phyloP scores from a whole-genome alignment of 768 basidiomycete species.

The Mycena olivaceomarginata region DNA sequence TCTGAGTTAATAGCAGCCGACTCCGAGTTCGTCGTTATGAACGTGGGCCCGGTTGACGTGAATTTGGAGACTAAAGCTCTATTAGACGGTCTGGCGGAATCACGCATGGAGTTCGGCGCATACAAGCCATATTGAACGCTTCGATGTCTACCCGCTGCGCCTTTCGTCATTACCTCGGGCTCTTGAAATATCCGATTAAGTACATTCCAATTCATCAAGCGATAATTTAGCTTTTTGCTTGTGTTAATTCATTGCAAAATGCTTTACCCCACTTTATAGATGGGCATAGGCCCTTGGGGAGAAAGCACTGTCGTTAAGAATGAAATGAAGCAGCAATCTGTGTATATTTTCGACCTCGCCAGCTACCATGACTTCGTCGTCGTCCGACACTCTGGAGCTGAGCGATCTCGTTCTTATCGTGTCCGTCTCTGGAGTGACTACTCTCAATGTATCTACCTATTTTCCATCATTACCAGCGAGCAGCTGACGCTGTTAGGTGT shows the following conservation, averaged over 20 bases:
- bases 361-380: slow-evolving; percentile 9
- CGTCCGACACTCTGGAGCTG: slow-evolving; percentile 14
- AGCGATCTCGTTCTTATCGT: slow-evolving; percentile 45
- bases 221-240: not conserved
- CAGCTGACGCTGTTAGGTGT: slow-evolving; percentile 41
- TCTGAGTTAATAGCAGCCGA: not conserved
- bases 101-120: too few species aligned
- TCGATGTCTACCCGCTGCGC: too few species aligned
- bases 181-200: not conserved
- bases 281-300: not conserved
- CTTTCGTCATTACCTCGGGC: too few species aligned
- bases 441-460: slow-evolving; percentile 45
- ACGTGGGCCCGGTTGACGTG: too few species aligned
- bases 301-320: not conserved
- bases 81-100: too few species aligned
- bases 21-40: not conserved
- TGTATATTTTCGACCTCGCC: slow-evolving; percentile 5
- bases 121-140: too few species aligned
- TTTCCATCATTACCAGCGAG: not conserved
- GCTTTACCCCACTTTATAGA: not conserved
- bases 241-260: not conserved
- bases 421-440: slow-evolving; percentile 51
- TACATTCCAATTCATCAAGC: not conserved
- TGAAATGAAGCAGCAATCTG: not conserved
- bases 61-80: too few species aligned